Evolutionary conservation across 177 flowering plant species (phyloP).

Genomic region (Vitis hybrid): DNA sequence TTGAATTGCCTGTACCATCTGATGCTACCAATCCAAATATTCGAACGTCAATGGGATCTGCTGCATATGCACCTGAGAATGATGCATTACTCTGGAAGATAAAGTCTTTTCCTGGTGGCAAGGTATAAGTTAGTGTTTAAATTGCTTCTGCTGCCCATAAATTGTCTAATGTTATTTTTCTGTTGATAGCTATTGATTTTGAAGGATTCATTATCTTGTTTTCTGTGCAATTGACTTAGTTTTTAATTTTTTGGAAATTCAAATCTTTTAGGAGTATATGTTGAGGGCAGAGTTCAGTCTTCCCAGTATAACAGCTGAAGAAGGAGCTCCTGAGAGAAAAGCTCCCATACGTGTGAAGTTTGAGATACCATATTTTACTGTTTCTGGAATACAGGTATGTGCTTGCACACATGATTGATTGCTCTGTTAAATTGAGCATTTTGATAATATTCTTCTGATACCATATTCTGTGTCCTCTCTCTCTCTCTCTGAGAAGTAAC

Average conservation of each 20-base stretch:
- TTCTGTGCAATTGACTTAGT: background rate
- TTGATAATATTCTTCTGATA: background rate
- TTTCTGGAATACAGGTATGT: constrained; percentile 97
- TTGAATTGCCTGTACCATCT: constrained; percentile 83
- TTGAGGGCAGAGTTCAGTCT: constrained; percentile 91
- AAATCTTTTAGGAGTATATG: constrained; percentile 77
- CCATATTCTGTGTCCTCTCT: too few relatives aligned
- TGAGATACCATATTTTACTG: constrained; percentile 98
- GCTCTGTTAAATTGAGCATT: background rate
- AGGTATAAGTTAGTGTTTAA: constrained; percentile 43
- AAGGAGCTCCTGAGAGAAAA: constrained; percentile 83
- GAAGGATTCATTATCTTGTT: background rate
- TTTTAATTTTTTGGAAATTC: constrained; percentile 10
- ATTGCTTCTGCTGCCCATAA: background rate
- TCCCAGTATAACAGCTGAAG: constrained; percentile 90
- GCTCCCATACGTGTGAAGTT: constrained; percentile 98
- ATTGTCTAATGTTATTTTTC: background rate
- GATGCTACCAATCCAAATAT: constrained; percentile 93
- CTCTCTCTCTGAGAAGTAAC: too few relatives aligned
- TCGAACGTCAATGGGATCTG: constrained; percentile 97
- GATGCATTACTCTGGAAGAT: constrained; percentile 93
- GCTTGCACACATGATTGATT: background rate
- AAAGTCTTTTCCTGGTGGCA: constrained; percentile 94
- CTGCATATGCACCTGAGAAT: constrained; percentile 92
- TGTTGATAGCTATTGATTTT: background rate